Base-by-base conservation (phyloP, 169 alveolate species). In the Cryptosporidium xiaoi region DNA sequence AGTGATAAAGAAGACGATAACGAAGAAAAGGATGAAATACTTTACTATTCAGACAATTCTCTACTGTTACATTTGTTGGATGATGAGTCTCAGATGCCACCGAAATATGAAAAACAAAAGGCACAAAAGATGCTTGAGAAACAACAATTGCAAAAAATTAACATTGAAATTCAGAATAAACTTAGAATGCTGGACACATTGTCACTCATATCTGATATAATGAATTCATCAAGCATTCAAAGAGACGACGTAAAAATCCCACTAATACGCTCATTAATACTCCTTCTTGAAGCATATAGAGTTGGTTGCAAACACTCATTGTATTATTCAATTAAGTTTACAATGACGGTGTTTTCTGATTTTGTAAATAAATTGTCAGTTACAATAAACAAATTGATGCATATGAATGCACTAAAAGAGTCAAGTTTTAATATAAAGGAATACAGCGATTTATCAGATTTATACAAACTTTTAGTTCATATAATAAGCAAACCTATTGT, bases 281-380 rank as follows among this genome's bases (percentile, higher is more conserved):
- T 77, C 10, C 24, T 77, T 33, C 44, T 77, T 4, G 87, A 77
- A 24, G 87, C 77, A 60, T 40, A 56, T 27, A 16, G 87, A 16
- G 13, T 77, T 65, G 87, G 87, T 27, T 77, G 71, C 15, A 77
- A 62, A 60, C 87, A 77, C 16, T 34, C 87, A 29, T 46, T 77
- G 29, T 77, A 77, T 36, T 77, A 77, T 48, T 77, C 87, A 29
- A 58, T 77, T 8, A 60, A 46, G 40, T 58, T 56, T 20, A 29
- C 27, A 31, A 18, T 48, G 24, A 44, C 87, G 1, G 44, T 77
- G 12, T 77, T 77, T 60, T 77, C 65, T 20, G 87, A 77, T 24
- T 77, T 55, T 29, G 62, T 46, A 2, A 77, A 77, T 5, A 77
- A 77, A 31, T 29, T 77, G 12, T 16, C 50, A 1, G 40, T 31